Conservation (phyloP, 805 yeast species). For the Grigorovia transvaalensis region DNA sequence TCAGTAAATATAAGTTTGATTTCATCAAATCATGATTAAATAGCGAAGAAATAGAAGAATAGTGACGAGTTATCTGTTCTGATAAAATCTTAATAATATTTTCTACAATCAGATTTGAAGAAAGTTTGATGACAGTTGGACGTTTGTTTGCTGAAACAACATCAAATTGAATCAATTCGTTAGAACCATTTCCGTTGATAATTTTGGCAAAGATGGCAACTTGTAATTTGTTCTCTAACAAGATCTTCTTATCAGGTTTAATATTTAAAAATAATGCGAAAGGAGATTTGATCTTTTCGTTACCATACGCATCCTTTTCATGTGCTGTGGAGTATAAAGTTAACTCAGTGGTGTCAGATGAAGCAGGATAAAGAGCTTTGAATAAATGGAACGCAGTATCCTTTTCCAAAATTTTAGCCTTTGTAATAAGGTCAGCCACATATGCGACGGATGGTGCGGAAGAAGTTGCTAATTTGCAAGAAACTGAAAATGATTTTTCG, state of each 20-base stretch:
- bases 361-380: constrained; percentile 29
- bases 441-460: constrained; percentile 46
- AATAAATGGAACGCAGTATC: constrained; percentile 82
- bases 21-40: constrained; percentile 10
- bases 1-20: constrained; percentile 15
- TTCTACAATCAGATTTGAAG: constrained; percentile 9
- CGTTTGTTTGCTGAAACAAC: constrained; percentile 9
- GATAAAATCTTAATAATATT: constrained; percentile 7
- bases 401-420: constrained; percentile 69
- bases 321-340: constrained; percentile 62
- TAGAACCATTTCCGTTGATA: constrained; percentile 20
- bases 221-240: constrained; percentile 32
- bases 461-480: constrained; percentile 18
- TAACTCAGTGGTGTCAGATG: constrained; percentile 23
- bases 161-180: constrained; percentile 10
- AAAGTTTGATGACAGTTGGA: constrained; percentile 3
- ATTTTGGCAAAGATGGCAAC: constrained; percentile 41
- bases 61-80: constrained; percentile 12
- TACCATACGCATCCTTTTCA: constrained; percentile 39
- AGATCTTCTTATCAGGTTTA: constrained; percentile 29
- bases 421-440: constrained; percentile 36
- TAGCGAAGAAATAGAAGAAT: constrained; percentile 21
- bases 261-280: constrained; percentile 59
- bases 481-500: constrained; percentile 12
- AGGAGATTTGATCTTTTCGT: constrained; percentile 51